A percentile compares a stretch with the other conserved stretches of the same genome.
These are phyloP conservation scores for Gremmenia infestans DNA, from an alignment of 2,329 filamentous ascomycete genomes.

Conservation along the genomic window DNA sequence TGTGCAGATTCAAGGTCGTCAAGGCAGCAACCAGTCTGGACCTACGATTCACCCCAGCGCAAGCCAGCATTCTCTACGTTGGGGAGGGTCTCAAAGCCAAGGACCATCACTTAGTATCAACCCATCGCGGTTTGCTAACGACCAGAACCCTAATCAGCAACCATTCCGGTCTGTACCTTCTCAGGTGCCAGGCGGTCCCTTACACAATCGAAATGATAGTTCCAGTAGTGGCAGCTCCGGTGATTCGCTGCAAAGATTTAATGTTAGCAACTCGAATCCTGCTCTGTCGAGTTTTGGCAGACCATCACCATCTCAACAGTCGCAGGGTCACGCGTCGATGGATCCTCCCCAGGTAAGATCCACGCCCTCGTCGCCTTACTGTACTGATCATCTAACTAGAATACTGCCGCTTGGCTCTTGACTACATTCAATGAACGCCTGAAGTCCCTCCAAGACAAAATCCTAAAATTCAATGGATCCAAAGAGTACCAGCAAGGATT, in stretches of 20 bases:
- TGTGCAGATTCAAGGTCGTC: too few relatives aligned
- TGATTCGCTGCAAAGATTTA: not conserved
- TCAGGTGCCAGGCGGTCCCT: not conserved
- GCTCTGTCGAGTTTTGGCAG: not conserved
- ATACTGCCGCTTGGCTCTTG: not conserved
- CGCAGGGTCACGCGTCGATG: not conserved
- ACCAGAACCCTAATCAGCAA: not conserved
- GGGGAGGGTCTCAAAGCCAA: too few relatives aligned
- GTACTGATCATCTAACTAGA: not conserved
- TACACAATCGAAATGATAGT: not conserved
- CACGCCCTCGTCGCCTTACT: not conserved
- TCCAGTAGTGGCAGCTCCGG: not conserved
- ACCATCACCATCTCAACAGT: not conserved
- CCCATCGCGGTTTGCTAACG: not conserved
- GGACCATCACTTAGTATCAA: too few relatives aligned
- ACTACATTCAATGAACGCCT: not conserved
- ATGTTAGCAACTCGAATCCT: not conserved
- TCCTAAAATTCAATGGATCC: conserved; percentile 3
- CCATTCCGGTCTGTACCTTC: not conserved
- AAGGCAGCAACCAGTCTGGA: too few relatives aligned
- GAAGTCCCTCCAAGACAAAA: not conserved
- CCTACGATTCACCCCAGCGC: too few relatives aligned
- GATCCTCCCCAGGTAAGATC: not conserved
- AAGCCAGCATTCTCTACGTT: too few relatives aligned
- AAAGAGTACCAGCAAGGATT: not conserved